A percentile compares a stretch with the other conserved stretches of the same genome.
Conservation (phyloP, 495 filamentous ascomycete genomes). For the Cenococcum geophilum region DNA sequence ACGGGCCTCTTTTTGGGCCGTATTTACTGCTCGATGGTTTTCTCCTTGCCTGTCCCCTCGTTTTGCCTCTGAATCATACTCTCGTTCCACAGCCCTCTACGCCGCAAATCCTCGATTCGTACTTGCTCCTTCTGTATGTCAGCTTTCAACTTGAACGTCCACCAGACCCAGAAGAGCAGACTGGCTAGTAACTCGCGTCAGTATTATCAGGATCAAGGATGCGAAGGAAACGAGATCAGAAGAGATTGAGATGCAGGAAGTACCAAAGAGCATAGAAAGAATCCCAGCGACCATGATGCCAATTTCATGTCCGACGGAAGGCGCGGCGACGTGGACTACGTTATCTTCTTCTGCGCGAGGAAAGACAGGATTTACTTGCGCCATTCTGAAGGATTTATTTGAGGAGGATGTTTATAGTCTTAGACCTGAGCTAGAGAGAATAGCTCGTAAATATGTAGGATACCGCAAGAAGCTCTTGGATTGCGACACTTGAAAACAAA, state of each 20-base stretch:
- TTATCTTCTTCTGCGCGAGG: no score
- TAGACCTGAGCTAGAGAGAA: no score
- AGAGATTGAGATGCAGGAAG: neutral
- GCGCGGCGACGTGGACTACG: neutral
- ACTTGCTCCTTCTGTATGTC: constrained; percentile 21
- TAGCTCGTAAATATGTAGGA: no score
- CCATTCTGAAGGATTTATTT: no score
- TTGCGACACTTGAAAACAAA: no score
- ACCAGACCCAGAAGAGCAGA: constrained; percentile 10
- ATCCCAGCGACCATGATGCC: constrained; percentile 10
- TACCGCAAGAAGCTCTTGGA: no score
- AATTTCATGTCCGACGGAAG: constrained; percentile 17
- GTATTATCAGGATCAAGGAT: neutral
- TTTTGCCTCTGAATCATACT: neutral
- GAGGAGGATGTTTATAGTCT: no score
- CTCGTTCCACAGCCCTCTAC: constrained; percentile 22
- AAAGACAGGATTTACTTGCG: no score
- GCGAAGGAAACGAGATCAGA: neutral
- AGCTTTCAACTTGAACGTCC: constrained; percentile 5
- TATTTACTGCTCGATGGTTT: no score
- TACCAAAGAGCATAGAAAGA: constrained; percentile 12
- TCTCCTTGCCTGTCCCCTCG: no score
- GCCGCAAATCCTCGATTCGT: constrained; percentile 21
- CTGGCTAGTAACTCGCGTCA: neutral
- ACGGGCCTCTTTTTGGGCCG: no score